phyloP scores from a whole-genome alignment of 192 early-diverging fungal species.

The Coemansia sp. region DNA sequence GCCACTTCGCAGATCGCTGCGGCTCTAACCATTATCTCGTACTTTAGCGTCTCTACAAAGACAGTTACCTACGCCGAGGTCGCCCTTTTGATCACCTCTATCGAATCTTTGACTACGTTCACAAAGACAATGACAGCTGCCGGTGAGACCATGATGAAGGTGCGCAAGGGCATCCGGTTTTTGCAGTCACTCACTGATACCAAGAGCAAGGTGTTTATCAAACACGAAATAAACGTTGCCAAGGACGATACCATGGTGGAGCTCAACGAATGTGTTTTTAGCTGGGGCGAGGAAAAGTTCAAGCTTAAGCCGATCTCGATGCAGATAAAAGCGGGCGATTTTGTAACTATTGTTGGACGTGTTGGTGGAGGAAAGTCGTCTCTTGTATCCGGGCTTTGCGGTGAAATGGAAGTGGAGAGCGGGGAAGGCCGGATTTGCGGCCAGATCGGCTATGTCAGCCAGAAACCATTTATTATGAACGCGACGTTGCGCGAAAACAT shows the following conservation, averaged over 20 bases:
- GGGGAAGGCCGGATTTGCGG: constrained; percentile 72
- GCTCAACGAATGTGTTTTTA: constrained; percentile 26
- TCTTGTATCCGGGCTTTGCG: constrained; percentile 66
- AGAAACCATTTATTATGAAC: constrained; percentile 45
- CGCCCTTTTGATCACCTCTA: constrained; percentile 19
- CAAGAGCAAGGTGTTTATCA: not conserved
- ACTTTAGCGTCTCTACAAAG: constrained; percentile 37
- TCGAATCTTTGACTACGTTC: constrained; percentile 21
- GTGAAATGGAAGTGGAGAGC: constrained; percentile 76
- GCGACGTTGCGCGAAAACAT: constrained; percentile 54
- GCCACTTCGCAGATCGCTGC: constrained; percentile 57
- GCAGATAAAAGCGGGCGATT: constrained; percentile 63
- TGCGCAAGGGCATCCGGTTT: constrained; percentile 4
- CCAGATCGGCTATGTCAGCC: constrained; percentile 44
- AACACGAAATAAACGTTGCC: not conserved
- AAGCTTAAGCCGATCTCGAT: constrained; percentile 62
- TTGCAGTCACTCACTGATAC: constrained; percentile 10
- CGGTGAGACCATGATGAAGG: not conserved
- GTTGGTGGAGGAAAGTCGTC: constrained; percentile 76
- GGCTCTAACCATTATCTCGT: constrained; percentile 59
- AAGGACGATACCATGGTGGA: not conserved
- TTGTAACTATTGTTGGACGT: constrained; percentile 79
- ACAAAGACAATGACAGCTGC: not conserved
- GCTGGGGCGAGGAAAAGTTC: constrained; percentile 33
- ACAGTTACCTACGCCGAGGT: constrained; percentile 15